Conservation (phyloP, 345 rosid species). For the Arabidopsis suecica region DNA sequence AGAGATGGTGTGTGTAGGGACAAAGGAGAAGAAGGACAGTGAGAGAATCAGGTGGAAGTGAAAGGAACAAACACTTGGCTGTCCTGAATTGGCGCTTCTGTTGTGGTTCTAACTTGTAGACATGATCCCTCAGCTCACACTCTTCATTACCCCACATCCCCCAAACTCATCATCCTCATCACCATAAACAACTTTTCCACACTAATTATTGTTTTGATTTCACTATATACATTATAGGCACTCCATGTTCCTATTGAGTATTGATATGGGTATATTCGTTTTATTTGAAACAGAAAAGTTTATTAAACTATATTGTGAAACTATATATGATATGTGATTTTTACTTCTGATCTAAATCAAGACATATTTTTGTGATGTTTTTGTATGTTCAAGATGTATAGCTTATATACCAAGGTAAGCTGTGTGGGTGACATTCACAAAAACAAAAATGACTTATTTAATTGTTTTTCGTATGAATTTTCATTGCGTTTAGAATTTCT, state of each 20-base stretch:
- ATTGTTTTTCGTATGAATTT: not conserved
- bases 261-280: not conserved
- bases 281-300: not conserved
- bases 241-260: not conserved
- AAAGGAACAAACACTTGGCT: conserved; percentile 37
- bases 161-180: conserved; percentile 12
- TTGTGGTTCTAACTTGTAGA: conserved; percentile 42
- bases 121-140: conserved; percentile 37
- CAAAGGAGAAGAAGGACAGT: conserved; percentile 31
- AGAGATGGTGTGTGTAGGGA: conserved; percentile 42
- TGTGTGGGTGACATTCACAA: not conserved
- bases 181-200: conserved; percentile 16
- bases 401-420: too few relatives aligned
- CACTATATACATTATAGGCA: not conserved
- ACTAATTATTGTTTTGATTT: not conserved
- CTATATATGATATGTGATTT: not conserved
- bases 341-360: not conserved
- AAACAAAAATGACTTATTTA: not conserved
- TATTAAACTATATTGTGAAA: not conserved
- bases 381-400: not conserved
- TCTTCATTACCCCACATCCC: conserved; percentile 29
- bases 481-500: not conserved
- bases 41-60: conserved; percentile 39
- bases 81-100: conserved; percentile 38
- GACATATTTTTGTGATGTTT: not conserved